Percentiles rank a stretch among this genome's conserved stretches.
Conservation (phyloP, 2,329 filamentous ascomycete species). For the Colletotrichum paranaense region DNA sequence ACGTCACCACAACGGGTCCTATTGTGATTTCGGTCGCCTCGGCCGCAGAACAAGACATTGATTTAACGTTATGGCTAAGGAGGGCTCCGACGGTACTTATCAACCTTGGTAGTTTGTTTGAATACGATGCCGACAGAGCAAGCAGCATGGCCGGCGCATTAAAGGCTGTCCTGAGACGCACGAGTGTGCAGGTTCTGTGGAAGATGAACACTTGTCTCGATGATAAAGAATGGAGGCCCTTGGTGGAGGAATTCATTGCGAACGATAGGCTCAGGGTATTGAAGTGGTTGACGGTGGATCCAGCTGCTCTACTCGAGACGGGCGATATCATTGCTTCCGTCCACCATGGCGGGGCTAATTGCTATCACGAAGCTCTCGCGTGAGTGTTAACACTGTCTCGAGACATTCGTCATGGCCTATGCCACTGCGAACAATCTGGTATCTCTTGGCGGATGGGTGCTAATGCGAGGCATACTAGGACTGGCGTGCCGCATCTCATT, state of each 20-base stretch:
- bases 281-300: conserved; percentile 46
- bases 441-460: not conserved
- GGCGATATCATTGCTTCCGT: conserved; percentile 48
- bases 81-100: conserved; percentile 40
- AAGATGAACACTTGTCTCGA: conserved; percentile 38
- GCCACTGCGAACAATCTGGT: not conserved
- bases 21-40: conserved; percentile 38
- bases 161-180: conserved; percentile 34
- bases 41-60: conserved; percentile 40
- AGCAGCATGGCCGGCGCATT: conserved; percentile 42
- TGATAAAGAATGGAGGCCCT: conserved; percentile 29
- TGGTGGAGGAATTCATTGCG: conserved; percentile 36
- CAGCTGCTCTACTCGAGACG: conserved; percentile 46
- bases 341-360: conserved; percentile 54
- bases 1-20: conserved; percentile 40
- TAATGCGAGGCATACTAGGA: conserved; percentile 40
- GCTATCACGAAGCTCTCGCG: conserved; percentile 57
- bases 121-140: conserved; percentile 39
- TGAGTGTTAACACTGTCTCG: conserved; percentile 38
- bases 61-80: conserved; percentile 40
- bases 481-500: conserved; percentile 57
- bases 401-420: too few species aligned
- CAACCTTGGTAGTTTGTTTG: conserved; percentile 41
- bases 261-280: conserved; percentile 40
- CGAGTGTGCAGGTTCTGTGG: conserved; percentile 46